These are phyloP conservation scores for Gillenia trifoliata DNA, from an alignment of 306 rosid genomes.

Conservation along the genomic window DNA sequence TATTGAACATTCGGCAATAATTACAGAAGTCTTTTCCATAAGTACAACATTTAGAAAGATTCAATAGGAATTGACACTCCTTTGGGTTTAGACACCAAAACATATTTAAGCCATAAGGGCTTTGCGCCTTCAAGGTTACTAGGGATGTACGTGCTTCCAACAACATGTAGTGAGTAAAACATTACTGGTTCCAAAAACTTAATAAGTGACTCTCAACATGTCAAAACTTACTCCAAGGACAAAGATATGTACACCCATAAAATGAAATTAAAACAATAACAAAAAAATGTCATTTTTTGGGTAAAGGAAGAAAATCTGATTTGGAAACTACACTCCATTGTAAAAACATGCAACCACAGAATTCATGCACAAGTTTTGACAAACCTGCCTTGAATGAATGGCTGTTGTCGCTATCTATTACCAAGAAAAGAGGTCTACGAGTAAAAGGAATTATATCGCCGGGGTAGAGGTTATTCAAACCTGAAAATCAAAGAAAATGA, in stretches of 20 bases:
- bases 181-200: neutral
- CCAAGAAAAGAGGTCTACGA: slow-evolving; percentile 92
- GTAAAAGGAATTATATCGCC: slow-evolving; percentile 94
- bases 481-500: slow-evolving; percentile 40
- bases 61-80: neutral
- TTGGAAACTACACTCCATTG: slow-evolving; percentile 14
- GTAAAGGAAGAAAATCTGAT: slow-evolving; percentile 19
- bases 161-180: neutral
- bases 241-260: neutral
- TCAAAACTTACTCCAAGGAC: slow-evolving; percentile 21
- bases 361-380: slow-evolving; percentile 76
- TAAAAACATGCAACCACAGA: slow-evolving; percentile 24
- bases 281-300: slow-evolving; percentile 2
- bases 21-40: neutral
- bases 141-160: slow-evolving; percentile 4
- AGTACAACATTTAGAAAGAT: slow-evolving; percentile 1
- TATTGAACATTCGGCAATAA: neutral
- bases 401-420: slow-evolving; percentile 93
- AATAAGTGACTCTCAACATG: neutral
- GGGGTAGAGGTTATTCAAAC: slow-evolving; percentile 80
- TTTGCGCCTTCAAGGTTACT: slow-evolving; percentile 8
- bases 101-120: slow-evolving; percentile 10
- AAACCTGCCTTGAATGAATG: slow-evolving; percentile 99
- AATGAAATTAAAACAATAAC: neutral
- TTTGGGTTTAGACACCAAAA: neutral